Percentiles rank a stretch among this genome's conserved stretches.
phyloP scores from a whole-genome alignment of 305 asterid species.

The Fraxinus velutina region DNA sequence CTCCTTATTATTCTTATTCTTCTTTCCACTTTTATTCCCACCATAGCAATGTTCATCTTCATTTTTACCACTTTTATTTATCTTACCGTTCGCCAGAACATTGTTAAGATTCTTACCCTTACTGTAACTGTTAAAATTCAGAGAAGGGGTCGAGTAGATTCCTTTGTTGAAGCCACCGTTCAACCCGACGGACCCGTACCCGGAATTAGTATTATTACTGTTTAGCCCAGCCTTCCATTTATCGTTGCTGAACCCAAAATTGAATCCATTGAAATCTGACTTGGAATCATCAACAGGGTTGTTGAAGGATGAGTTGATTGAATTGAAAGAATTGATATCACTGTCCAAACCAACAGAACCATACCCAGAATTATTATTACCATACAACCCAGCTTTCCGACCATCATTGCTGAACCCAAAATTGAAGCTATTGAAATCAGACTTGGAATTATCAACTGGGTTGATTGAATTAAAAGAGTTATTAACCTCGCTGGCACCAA shows the following conservation, averaged over 20 bases:
- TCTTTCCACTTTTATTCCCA: constrained; percentile 60
- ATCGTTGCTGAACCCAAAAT: constrained; percentile 38
- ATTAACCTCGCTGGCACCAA: constrained; percentile 41
- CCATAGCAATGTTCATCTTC: constrained; percentile 40
- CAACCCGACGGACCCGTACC: constrained; percentile 43
- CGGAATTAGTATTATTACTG: constrained; percentile 36
- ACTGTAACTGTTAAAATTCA: constrained; percentile 43
- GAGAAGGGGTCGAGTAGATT: constrained; percentile 45
- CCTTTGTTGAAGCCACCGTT: constrained; percentile 95
- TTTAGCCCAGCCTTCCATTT: constrained; percentile 52
- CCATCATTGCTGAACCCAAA: constrained; percentile 35
- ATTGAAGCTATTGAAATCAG: constrained; percentile 39
- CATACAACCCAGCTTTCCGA: constrained; percentile 21
- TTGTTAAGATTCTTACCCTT: constrained; percentile 55
- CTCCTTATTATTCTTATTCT: constrained; percentile 51
- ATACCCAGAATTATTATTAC: constrained; percentile 9
- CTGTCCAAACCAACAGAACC: neutral
- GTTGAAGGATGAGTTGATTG: neutral
- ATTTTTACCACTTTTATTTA: constrained; percentile 40
- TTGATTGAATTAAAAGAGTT: constrained; percentile 15
- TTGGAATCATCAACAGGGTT: constrained; percentile 16
- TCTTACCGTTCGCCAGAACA: constrained; percentile 43
- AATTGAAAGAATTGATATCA: constrained; percentile 11
- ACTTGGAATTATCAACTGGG: constrained; percentile 33
- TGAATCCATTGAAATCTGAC: constrained; percentile 28